These are phyloP conservation scores for Aureobasidium sp. DNA, from an alignment of 2,329 filamentous ascomycete genomes.

Conservation along the genomic window DNA sequence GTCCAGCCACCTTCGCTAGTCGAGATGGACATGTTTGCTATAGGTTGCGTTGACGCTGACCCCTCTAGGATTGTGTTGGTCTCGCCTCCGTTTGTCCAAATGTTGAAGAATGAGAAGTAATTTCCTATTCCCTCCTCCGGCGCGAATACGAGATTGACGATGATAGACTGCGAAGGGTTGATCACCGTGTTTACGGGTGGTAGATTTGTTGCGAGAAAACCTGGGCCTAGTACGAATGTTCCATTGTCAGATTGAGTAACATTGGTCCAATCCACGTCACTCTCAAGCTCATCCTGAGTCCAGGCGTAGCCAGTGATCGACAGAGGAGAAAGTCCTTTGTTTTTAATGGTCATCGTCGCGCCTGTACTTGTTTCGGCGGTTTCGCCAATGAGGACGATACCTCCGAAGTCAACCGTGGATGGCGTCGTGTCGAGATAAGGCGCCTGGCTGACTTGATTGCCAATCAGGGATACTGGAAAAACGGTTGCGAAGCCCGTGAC, in stretches of 20 bases:
- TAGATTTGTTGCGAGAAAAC: slow-evolving; percentile 25
- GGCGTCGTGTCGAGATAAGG: slow-evolving; percentile 34
- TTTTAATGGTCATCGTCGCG: slow-evolving; percentile 32
- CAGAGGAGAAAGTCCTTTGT: slow-evolving; percentile 33
- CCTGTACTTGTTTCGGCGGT: slow-evolving; percentile 26
- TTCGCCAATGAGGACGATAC: slow-evolving; percentile 32
- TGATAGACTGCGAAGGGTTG: slow-evolving; percentile 20
- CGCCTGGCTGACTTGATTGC: slow-evolving; percentile 33
- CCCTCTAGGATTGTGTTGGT: slow-evolving; percentile 27
- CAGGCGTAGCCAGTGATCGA: slow-evolving; percentile 33
- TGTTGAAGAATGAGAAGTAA: slow-evolving; percentile 30
- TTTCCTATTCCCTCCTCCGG: slow-evolving; percentile 26
- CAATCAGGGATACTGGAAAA: slow-evolving; percentile 34
- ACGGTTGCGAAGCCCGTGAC: slow-evolving; percentile 33
- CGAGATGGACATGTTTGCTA: slow-evolving; percentile 29
- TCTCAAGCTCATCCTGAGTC: slow-evolving; percentile 24
- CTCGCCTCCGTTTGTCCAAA: slow-evolving; percentile 25
- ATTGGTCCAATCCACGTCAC: slow-evolving; percentile 18
- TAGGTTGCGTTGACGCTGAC: slow-evolving; percentile 27
- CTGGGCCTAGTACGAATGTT: slow-evolving; percentile 22
- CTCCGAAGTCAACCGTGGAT: slow-evolving; percentile 35
- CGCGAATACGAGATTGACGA: slow-evolving; percentile 28
- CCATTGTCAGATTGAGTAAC: slow-evolving; percentile 10
- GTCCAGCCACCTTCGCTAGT: slow-evolving; percentile 31
- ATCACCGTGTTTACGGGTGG: slow-evolving; percentile 20